phyloP scores from a whole-genome alignment of 176 grass and related monocot species.

The Triticum monococcum region DNA sequence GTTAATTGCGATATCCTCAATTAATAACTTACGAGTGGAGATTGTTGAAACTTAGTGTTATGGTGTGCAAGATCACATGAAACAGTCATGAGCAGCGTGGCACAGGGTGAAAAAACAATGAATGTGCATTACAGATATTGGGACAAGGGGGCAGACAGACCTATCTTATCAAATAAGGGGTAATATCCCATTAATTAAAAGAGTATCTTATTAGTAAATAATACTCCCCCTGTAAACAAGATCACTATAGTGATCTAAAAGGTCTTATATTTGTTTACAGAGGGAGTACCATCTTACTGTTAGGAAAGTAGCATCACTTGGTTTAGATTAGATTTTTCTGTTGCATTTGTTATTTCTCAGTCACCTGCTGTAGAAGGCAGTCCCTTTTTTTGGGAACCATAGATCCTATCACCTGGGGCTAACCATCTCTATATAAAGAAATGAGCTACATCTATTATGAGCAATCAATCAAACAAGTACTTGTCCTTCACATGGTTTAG shows the following conservation, averaged over 20 bases:
- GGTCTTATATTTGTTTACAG: too few relatives aligned
- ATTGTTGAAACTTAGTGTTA: not conserved
- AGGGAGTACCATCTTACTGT: not conserved
- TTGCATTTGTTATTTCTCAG: not conserved
- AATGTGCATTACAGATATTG: not conserved
- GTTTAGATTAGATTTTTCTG: not conserved
- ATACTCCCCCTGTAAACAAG: not conserved
- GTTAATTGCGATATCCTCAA: not conserved
- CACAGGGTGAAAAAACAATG: not conserved
- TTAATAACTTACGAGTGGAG: not conserved
- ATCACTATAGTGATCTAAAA: too few relatives aligned
- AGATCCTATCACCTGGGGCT: not conserved
- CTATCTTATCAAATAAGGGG: not conserved
- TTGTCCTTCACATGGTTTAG: not conserved
- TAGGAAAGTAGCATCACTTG: not conserved
- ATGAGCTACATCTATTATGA: not conserved
- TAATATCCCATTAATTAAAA: not conserved
- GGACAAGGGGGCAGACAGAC: not conserved
- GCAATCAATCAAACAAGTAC: not conserved
- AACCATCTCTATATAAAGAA: constrained; percentile 10
- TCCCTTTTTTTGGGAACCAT: not conserved
- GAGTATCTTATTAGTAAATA: not conserved
- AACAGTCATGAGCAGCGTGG: constrained; percentile 17
- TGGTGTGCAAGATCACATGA: not conserved
- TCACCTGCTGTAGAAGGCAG: not conserved